phyloP scores from a whole-genome alignment of 805 yeast genomes.

The Ogataea neopini region DNA sequence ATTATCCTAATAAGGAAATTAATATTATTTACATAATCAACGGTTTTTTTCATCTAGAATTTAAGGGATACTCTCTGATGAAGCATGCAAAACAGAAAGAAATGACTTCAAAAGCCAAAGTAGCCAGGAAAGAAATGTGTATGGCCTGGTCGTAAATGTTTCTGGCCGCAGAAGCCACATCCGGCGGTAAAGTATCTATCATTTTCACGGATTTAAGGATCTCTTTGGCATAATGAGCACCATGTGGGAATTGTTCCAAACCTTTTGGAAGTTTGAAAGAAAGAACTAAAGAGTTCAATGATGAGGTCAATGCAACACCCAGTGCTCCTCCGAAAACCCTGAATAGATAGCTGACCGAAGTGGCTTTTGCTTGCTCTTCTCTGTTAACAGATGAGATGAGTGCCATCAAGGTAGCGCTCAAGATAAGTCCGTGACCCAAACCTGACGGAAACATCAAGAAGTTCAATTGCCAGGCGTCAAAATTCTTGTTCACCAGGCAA shows the following conservation, averaged over 20 bases:
- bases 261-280: not conserved
- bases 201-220: not conserved
- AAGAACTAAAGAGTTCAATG: not conserved
- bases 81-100: not conserved
- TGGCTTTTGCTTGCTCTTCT: not conserved
- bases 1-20: not conserved
- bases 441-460: not conserved
- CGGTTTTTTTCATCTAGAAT: not conserved
- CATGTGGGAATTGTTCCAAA: not conserved
- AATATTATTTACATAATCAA: not conserved
- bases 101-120: not conserved
- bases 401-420: conserved; percentile 1
- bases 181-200: not conserved
- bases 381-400: not conserved
- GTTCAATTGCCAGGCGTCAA: not conserved
- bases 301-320: not conserved
- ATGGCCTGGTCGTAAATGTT: not conserved
- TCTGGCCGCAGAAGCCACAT: not conserved
- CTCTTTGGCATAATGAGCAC: not conserved
- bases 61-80: not conserved
- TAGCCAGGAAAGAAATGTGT: not conserved
- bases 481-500: not conserved
- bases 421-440: not conserved
- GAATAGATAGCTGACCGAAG: not conserved
- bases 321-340: not conserved